Conservation (phyloP, 2,329 filamentous ascomycete species). For the Bimuria novae-zelandiae region DNA sequence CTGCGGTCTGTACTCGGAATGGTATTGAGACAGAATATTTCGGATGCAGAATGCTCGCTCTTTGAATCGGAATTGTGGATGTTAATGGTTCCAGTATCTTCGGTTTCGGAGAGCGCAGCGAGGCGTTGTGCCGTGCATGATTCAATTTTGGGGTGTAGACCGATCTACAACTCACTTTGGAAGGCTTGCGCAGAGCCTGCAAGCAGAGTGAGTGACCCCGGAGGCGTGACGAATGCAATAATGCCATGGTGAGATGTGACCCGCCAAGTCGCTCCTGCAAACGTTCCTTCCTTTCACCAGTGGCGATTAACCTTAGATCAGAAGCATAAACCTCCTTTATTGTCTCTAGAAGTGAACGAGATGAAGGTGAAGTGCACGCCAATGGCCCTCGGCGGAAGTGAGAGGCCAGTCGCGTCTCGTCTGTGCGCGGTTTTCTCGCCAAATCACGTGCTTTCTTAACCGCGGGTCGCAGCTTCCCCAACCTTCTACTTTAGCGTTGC, state of each 20-base stretch:
- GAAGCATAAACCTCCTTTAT: too few relatives aligned
- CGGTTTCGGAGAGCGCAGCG: background rate
- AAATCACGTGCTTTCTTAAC: background rate
- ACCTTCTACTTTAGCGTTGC: background rate
- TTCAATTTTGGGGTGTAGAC: background rate
- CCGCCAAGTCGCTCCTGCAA: background rate
- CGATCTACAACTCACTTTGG: background rate
- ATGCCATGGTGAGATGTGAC: background rate
- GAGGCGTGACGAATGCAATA: background rate
- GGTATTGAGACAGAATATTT: background rate
- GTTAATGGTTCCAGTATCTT: background rate
- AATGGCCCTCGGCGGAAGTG: background rate
- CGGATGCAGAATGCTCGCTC: background rate
- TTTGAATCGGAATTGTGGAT: background rate
- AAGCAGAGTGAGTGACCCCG: background rate
- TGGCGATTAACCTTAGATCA: too few relatives aligned
- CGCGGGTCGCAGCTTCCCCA: background rate
- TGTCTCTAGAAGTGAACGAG: background rate
- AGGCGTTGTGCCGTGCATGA: background rate
- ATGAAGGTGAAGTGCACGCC: background rate
- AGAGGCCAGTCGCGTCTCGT: background rate
- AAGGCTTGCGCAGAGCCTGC: background rate
- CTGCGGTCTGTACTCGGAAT: conserved; percentile 7
- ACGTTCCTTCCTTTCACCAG: background rate
- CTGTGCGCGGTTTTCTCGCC: conserved; percentile 1